These are phyloP conservation scores for Teunomyces barrocoloradensis DNA, from an alignment of 805 yeast genomes.

Conservation along the genomic window DNA sequence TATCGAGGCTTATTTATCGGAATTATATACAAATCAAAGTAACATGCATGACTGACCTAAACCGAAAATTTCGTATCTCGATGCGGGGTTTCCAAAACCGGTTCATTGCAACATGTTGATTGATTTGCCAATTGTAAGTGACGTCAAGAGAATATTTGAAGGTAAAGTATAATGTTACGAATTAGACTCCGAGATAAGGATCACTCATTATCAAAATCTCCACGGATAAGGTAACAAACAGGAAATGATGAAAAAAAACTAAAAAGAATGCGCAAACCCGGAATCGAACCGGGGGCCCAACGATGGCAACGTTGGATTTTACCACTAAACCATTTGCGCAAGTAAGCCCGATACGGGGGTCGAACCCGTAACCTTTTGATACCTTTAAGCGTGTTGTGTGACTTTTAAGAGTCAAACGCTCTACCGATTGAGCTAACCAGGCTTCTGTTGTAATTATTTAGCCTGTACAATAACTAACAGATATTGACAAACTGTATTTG, in stretches of 20 bases:
- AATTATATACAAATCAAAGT: neutral
- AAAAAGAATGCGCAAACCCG: neutral
- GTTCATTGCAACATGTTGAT: no score
- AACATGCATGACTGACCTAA: neutral
- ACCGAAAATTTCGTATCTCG: neutral
- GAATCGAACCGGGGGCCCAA: conserved; percentile 3
- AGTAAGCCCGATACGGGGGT: conserved; percentile 33
- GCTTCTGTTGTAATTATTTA: conserved; percentile 8
- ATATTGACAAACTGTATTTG: no score
- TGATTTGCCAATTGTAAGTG: no score
- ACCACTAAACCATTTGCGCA: conserved; percentile 5
- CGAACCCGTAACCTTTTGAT: conserved; percentile 36
- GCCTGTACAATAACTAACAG: no score
- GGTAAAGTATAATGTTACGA: neutral
- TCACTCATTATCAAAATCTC: no score
- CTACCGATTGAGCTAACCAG: conserved; percentile 28
- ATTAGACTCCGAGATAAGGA: neutral
- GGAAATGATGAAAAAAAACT: neutral
- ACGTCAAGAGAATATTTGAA: no score
- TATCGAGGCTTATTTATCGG: no score
- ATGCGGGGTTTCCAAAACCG: no score
- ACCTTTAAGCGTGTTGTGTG: conserved; percentile 5
- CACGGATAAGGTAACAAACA: no score
- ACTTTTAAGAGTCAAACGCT: conserved; percentile 24
- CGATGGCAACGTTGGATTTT: conserved; percentile 2